Conservation (phyloP, 768 basidiomycete species). For the Royoungia palumana region DNA sequence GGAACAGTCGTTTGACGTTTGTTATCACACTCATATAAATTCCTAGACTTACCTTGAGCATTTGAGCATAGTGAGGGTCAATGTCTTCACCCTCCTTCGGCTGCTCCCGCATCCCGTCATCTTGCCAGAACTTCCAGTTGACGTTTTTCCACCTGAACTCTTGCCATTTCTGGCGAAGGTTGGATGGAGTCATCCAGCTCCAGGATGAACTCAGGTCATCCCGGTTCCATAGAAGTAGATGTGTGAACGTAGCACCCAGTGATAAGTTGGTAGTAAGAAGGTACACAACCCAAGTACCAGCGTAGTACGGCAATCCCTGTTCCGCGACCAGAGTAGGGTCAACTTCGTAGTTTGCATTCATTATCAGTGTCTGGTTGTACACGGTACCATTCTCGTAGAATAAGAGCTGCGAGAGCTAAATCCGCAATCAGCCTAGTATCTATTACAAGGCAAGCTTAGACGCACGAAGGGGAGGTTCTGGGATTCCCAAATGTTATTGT, state of each 20-base stretch:
- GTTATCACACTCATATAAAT: conserved; percentile 14
- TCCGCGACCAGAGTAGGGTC: conserved; percentile 46
- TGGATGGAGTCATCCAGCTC: conserved; percentile 41
- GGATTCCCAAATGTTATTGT: conserved; percentile 53
- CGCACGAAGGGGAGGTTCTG: conserved; percentile 57
- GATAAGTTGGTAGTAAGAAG: conserved; percentile 16
- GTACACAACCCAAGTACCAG: conserved; percentile 23
- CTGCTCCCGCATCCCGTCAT: conserved; percentile 18
- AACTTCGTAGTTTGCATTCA: conserved; percentile 50
- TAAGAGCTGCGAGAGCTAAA: conserved; percentile 43
- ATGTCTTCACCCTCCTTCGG: conserved; percentile 38
- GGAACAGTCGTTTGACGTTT: neutral
- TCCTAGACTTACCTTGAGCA: conserved; percentile 35
- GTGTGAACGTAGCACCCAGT: conserved; percentile 49
- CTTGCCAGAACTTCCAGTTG: conserved; percentile 38
- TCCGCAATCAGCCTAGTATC: conserved; percentile 7
- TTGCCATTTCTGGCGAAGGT: conserved; percentile 24
- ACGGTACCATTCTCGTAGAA: conserved; percentile 50
- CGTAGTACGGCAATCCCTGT: conserved; percentile 35
- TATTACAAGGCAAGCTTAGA: conserved; percentile 22
- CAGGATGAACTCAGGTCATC: conserved; percentile 47
- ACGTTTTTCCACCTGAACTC: conserved; percentile 28
- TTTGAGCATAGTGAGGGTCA: conserved; percentile 57
- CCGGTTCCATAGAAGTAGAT: conserved; percentile 52
- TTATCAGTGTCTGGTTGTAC: conserved; percentile 51